Base-by-base conservation (phyloP, 805 yeast genomes). In the Brettanomyces bruxellensis region DNA sequence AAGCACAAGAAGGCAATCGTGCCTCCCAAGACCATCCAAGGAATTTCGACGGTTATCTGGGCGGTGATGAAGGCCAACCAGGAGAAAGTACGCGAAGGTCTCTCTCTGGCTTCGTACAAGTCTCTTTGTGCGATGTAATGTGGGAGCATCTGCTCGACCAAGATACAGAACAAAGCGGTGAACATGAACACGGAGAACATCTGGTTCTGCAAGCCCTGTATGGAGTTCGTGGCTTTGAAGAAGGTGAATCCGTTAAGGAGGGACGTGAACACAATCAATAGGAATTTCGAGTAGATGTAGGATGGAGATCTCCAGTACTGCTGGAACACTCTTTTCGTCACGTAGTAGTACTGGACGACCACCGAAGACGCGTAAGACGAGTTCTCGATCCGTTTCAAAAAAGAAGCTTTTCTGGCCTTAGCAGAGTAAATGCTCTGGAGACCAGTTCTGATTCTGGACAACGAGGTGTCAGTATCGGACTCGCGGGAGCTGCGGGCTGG, bases 141-240 rank as follows among this genome's bases (percentile, higher is more conserved):
- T 13, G 87, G 87, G 49, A 79, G 60, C 62, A 75, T 69, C 61
- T 82, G 87, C 51, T 79, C 77, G 40, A 78, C 60, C 50, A 77
- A 55, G 28, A 82, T 77, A 54, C 71, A 73, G 65, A 78, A 73
- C 36, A 72, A 64, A 54, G 73, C 70, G 40, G 76, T 61, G 58
- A 77, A 74, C 85, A 83, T 79, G 67, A 83, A 85, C 25, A 81
- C 57, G 3, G 88, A 71, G 54, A 82, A 79, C 86, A 83, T 79
- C 66, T 82, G 91, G 63, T 86, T 83, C 62, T 86, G 95, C 52
- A 86, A 60, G 55, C 85, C 80, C 65, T 78, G 86, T 40, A 70
- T 59, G 12, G 86, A 71, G 34, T 69, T 70, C 45, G 65, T 62
- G 39, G 86, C 82, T 51, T 79, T 79, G 66, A 76, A 81, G 64